These are phyloP conservation scores for Pseudogymnoascus sp. DNA, from an alignment of 2,329 filamentous ascomycete genomes.

Conservation along the genomic window DNA sequence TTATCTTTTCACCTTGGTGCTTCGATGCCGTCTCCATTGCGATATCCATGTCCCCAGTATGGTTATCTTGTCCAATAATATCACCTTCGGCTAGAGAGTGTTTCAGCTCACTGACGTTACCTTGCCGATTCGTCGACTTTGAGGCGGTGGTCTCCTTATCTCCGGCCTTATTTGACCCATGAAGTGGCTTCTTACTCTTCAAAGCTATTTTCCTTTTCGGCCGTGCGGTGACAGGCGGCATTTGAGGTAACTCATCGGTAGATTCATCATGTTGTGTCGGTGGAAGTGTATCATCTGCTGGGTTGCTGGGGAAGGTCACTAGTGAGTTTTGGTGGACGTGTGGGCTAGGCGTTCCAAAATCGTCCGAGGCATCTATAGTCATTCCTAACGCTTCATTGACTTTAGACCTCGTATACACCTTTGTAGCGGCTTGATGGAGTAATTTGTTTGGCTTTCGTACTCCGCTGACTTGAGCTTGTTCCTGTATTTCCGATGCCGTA, in stretches of 20 bases:
- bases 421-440: neutral
- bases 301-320: neutral
- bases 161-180: neutral
- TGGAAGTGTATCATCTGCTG: neutral
- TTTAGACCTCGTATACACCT: neutral
- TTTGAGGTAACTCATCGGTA: neutral
- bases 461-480: neutral
- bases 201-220: neutral
- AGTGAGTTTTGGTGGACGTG: neutral
- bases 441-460: neutral
- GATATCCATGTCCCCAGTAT: neutral
- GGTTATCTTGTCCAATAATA: neutral
- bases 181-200: neutral
- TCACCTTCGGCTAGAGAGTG: neutral
- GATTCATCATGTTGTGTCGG: neutral
- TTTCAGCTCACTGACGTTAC: neutral
- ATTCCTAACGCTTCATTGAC: neutral
- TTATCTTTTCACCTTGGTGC: neutral
- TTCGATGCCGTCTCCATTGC: neutral
- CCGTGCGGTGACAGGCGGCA: neutral
- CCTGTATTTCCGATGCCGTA: neutral
- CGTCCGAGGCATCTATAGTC: neutral
- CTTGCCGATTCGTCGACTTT: neutral
- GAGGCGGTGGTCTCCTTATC: neutral
- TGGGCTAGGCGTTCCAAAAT: neutral